Evolutionary conservation across 129 eudicot genomes (phyloP), one percentile per base, ranked within the genome.

Genomic region (Mikania micrantha): DNA sequence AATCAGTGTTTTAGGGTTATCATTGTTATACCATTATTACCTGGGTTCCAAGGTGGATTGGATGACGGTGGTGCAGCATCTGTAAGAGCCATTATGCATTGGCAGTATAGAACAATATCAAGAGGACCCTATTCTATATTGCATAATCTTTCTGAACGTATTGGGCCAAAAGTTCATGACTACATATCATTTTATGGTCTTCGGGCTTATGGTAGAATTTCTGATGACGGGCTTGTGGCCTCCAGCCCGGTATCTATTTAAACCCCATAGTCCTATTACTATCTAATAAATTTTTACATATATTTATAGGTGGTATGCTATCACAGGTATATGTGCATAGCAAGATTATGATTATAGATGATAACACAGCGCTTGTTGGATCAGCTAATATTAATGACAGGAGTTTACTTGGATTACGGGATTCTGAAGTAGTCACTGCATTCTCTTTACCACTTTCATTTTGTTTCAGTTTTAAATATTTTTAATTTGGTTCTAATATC

Each of bases 41-140:
- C 98, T 40, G 98, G 98, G 57, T 93, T 93, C 78, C 97, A 91
- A 88, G 98, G 98, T 69, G 98, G 98, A 58, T 76, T 93, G 60
- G 96, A 93, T 83, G 96, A 93, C 79, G 85, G 85, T 25, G 98
- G 98, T 58, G 98, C 98, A 27, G 98, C 98, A 74, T 88, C 98
- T 78, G 98, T 93, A 74, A 80, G 98, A 80, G 92, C 98, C 62
- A 93, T 93, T 72, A 86, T 93, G 96, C 98, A 93, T 59, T 93
- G 98, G 98, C 98, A 93, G 68, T 85, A 93, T 82, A 85, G 98
- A 67, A 93, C 98, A 32, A 93, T 93, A 73, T 88, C 86, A 35
- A 77, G 98, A 79, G 98, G 96, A 39, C 77, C 74, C 17, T 78
- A 83, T 78, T 93, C 98, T 63, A 88, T 93, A 76, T 56, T 88